Conservation (phyloP, 2,329 filamentous ascomycete species). For the Madurella fahalii region DNA sequence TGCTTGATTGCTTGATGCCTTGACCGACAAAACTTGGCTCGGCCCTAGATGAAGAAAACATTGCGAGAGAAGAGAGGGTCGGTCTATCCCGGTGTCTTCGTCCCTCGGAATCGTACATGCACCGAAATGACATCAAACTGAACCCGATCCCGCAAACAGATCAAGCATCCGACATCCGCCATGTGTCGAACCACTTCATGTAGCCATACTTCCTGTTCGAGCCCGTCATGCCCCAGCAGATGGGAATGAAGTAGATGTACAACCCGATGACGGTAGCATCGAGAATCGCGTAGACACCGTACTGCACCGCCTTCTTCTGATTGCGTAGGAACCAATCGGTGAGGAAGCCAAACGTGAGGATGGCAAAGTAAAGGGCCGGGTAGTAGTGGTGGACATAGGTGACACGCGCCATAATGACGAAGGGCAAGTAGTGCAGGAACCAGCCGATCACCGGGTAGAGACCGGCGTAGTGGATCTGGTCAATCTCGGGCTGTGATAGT, state of each 20-base stretch:
- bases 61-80: constrained; percentile 8
- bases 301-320: constrained; percentile 60
- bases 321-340: constrained; percentile 76
- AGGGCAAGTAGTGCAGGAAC: constrained; percentile 94
- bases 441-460: constrained; percentile 90
- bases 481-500: constrained; percentile 73
- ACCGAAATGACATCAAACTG: constrained; percentile 3
- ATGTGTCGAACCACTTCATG: constrained; percentile 87
- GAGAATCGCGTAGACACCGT: constrained; percentile 65
- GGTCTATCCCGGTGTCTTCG: neutral
- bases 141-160: neutral
- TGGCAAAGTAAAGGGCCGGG: constrained; percentile 95
- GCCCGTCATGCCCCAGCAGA: constrained; percentile 95
- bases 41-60: constrained; percentile 8
- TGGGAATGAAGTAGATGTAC: constrained; percentile 86
- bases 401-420: constrained; percentile 95
- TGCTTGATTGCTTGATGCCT: neutral
- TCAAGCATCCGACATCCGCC: constrained; percentile 68
- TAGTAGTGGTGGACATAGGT: constrained; percentile 99
- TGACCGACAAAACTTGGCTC: neutral
- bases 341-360: constrained; percentile 82
- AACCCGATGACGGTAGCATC: constrained; percentile 74
- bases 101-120: constrained; percentile 14
- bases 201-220: constrained; percentile 79
- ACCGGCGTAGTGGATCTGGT: constrained; percentile 91